These are phyloP conservation scores for Lasiodiplodia gonubiensis DNA, from an alignment of 2,329 filamentous ascomycete species.

Conservation along the genomic window DNA sequence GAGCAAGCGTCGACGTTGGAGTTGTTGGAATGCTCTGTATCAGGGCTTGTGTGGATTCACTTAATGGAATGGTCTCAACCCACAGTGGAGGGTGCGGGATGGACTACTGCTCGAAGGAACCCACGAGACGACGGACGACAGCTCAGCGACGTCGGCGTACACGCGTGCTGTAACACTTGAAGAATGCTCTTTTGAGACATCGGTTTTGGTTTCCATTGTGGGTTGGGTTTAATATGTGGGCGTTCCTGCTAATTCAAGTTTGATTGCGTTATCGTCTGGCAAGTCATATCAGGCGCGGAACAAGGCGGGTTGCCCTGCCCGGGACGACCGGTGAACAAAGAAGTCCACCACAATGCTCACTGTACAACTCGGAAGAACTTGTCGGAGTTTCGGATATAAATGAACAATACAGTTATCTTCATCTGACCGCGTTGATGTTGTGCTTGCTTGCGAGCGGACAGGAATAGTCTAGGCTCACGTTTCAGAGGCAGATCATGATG, in stretches of 20 bases:
- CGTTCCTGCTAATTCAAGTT: neutral
- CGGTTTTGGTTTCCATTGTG: neutral
- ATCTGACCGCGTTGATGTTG: neutral
- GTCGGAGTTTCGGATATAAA: neutral
- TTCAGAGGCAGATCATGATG: conserved; percentile 9
- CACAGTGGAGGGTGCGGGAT: neutral
- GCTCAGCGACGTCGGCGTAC: neutral
- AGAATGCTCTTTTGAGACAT: neutral
- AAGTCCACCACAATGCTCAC: neutral
- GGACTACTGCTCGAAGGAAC: neutral
- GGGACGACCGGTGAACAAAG: neutral
- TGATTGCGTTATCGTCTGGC: neutral
- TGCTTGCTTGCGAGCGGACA: neutral
- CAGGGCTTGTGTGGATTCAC: too few relatives aligned
- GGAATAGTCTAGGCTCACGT: neutral
- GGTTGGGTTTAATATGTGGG: neutral
- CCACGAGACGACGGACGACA: neutral
- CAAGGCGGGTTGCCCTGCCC: neutral
- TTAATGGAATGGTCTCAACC: neutral
- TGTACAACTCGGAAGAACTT: neutral
- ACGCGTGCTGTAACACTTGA: neutral
- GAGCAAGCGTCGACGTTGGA: neutral
- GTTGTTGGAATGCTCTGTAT: too few relatives aligned
- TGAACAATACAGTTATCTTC: neutral
- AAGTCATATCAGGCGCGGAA: neutral